phyloP scores from a whole-genome alignment of 495 filamentous ascomycete genomes.

The Bryoglossum gracile region DNA sequence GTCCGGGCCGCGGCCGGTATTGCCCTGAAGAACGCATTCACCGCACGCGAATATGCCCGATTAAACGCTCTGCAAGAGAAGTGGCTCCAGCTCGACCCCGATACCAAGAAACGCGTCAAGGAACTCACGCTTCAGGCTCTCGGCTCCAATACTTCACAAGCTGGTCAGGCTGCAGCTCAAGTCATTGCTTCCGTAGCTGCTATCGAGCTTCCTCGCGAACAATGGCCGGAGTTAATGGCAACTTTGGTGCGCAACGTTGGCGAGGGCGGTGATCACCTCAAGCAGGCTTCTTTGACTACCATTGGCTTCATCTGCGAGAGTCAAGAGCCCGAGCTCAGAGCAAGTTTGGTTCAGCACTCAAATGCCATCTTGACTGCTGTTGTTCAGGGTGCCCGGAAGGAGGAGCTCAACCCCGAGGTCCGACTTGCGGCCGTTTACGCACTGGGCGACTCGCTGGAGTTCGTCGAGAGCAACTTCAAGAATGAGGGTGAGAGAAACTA shows the following conservation, averaged over 20 bases:
- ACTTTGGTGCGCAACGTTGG: conserved; percentile 86
- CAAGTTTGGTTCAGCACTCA: conserved; percentile 74
- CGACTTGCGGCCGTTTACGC: conserved; percentile 87
- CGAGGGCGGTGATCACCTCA: conserved; percentile 72
- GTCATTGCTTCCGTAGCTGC: conserved; percentile 91
- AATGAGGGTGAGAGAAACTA: conserved; percentile 98
- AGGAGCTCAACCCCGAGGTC: conserved; percentile 85
- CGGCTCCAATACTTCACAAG: conserved; percentile 63
- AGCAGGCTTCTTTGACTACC: conserved; percentile 86
- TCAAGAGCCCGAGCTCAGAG: conserved; percentile 78
- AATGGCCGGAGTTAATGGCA: conserved; percentile 94
- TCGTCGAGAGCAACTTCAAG: conserved; percentile 95
- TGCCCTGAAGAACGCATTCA: conserved; percentile 94
- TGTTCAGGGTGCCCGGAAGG: conserved; percentile 93
- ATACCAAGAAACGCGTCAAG: conserved; percentile 81
- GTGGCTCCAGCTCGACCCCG: conserved; percentile 74
- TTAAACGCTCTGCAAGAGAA: conserved; percentile 81
- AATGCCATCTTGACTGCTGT: conserved; percentile 98
- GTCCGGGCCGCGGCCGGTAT: conserved; percentile 91
- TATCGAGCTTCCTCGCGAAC: conserved; percentile 85
- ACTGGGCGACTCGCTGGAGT: conserved; percentile 94
- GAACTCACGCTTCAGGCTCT: conserved; percentile 80
- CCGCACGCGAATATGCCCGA: conserved; percentile 78
- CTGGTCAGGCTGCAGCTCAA: conserved; percentile 84
- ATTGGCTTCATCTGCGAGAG: conserved; percentile 98